A percentile compares a stretch with the other conserved stretches of the same genome.
Evolutionary conservation across 371 early-diverging fungal genomes (phyloP).

Genomic region (Entomophthora muscae): DNA sequence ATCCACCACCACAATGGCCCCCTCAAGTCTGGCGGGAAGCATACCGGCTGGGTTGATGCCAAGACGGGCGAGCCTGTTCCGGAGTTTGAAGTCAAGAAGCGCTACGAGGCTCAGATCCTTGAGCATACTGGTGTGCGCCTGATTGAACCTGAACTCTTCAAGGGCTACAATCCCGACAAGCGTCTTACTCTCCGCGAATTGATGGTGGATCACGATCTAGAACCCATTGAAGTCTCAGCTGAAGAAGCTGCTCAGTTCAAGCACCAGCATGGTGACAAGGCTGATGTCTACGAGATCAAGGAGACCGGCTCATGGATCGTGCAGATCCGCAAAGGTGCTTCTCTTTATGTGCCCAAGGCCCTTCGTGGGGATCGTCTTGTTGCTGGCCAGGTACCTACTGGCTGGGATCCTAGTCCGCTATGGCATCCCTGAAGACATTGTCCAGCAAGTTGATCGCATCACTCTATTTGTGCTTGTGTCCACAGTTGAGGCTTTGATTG

Average conservation of each 20-base stretch:
- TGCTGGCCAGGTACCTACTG: constrained; percentile 88
- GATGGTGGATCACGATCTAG: constrained; percentile 76
- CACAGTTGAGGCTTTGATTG: constrained; percentile 81
- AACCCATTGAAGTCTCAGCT: constrained; percentile 73
- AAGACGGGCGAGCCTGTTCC: constrained; percentile 79
- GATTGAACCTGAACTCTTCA: no score
- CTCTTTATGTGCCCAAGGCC: no score
- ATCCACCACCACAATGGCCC: no score
- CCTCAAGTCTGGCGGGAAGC: no score
- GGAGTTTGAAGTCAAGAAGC: constrained; percentile 79
- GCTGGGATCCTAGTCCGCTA: constrained; percentile 83
- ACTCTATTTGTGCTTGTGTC: constrained; percentile 78
- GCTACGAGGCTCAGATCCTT: constrained; percentile 81
- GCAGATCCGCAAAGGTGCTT: constrained; percentile 70
- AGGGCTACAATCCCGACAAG: no score
- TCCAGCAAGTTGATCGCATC: constrained; percentile 78
- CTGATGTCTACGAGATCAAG: constrained; percentile 55
- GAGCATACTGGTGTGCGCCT: no score
- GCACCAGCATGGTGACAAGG: constrained; percentile 66
- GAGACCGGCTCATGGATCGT: constrained; percentile 57
- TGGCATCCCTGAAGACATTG: constrained; percentile 87
- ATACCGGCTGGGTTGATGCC: no score
- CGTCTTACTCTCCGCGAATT: constrained; percentile 85
- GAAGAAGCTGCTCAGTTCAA: constrained; percentile 89
- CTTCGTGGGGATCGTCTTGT: no score